Base-by-base conservation (phyloP, 2,329 filamentous ascomycete genomes). In the Fusarium heterosporum region DNA sequence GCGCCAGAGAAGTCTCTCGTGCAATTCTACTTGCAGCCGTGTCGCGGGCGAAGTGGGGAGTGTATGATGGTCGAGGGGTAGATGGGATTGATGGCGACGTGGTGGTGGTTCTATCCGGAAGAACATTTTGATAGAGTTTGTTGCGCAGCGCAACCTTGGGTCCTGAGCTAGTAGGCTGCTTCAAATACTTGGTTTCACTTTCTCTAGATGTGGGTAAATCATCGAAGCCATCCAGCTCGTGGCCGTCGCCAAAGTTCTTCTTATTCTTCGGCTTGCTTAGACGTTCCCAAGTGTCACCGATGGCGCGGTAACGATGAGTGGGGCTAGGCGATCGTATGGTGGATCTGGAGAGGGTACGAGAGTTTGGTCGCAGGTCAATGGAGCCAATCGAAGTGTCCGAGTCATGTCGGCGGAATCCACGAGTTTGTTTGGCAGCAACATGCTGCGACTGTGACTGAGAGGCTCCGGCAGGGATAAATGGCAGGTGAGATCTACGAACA, bases 171-270 rank as follows among this genome's bases (percentile, higher is more conserved):
- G 90, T 82, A 4, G 96, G 94, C 71, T 91, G 89, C 77, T 94
- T 96, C 64, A 93, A 84, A 74, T 88, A 99, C 72, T 88, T 91
- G 64, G 89, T 93, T 78, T 99, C 96, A 14, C 88, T 86, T 61
- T 90, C 88, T 13, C 86, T 88, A 16, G 94, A 97, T 0, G 94
- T 98, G 2, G 95, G 95, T 55, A 99, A 82, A 78, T 99, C 96
- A 76, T 99, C 96, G 76, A 99, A 98, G 4, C 87, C 89, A 70
- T 98, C 95, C 32, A 99, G 84, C 78, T 99, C 96, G 61, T 90
- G 91, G 16, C 96, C 96, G 77, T 97, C 93, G 13, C 96, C 96
- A 79, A 96, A 99, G 84, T 78, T 75, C 64, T 77, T 79, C 68
- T 78, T 79, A 49, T 77, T 77, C 71, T 78, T 79, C 4, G 93